These are phyloP conservation scores for Tetrapisispora fleetii DNA, from an alignment of 805 yeast species.

Conservation along the genomic window DNA sequence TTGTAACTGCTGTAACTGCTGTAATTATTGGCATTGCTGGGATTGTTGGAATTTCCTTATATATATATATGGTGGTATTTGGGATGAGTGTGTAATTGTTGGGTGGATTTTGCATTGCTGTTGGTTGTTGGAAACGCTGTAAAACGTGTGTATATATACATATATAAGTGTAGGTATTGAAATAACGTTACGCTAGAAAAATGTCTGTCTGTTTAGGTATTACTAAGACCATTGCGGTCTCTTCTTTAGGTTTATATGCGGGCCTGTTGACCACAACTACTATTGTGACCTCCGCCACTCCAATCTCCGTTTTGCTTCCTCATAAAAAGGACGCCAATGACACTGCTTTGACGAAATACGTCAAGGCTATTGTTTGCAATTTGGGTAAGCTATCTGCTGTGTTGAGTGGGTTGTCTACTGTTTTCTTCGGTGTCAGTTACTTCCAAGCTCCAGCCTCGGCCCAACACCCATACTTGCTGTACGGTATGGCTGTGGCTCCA, in stretches of 20 bases:
- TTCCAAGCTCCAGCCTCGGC: constrained; percentile 43
- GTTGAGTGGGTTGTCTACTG: constrained; percentile 40
- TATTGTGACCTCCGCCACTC: constrained; percentile 6
- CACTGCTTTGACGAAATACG: constrained; percentile 1
- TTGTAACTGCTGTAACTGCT: no score
- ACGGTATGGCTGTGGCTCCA: constrained; percentile 35
- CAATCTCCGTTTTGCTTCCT: constrained; percentile 16
- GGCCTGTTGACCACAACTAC: constrained; percentile 33
- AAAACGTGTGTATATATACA: no score
- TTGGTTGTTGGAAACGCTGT: no score
- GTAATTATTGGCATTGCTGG: no score
- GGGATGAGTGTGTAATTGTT: no score
- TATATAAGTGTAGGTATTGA: no score
- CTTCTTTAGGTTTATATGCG: constrained; percentile 58
- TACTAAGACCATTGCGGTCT: constrained; percentile 54
- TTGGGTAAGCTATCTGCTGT: constrained; percentile 13
- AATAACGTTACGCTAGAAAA: not conserved
- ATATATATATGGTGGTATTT: no score
- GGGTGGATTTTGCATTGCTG: no score
- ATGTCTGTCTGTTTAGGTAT: constrained; percentile 49
- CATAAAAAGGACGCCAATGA: constrained; percentile 13
- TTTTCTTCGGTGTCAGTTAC: constrained; percentile 47
- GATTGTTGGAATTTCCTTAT: no score
- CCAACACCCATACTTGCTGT: constrained; percentile 66
- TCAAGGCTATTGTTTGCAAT: constrained; percentile 9